Evolutionary conservation across 140 eudicot species (phyloP), one percentile per base, ranked within the genome.

Genomic region (Artemisia princeps): DNA sequence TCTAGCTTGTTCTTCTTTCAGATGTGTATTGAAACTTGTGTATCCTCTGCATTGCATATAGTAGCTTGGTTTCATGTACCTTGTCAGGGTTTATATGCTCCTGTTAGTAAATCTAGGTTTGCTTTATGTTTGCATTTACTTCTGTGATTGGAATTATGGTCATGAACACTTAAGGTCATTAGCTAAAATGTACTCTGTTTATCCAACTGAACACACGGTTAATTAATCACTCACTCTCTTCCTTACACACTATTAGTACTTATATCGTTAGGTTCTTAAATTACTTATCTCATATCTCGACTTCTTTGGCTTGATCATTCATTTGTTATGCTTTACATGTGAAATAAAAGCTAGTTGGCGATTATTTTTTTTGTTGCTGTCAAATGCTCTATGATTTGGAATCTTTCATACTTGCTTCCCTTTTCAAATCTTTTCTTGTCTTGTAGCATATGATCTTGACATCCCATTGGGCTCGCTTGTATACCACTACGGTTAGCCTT

Each of bases 331-430:
- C 33, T 26, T 26, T 62, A 15, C 67, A 15, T 61, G 15, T 62
- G 52, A 62, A 61, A 42, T 62, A 62, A 14, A 62, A 14, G 67
- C 70, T 67, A 52, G 62, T 28, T 8, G 60, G 61, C 16, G 60
- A 48, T 50, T 55, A 28, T 11, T 40, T 37, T 20, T 13, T 64
- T 37, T 23, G 57, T 26, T 55, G 57, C 16, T 55, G 56, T 30
- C 15, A 22, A 19, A 30, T 17, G 61, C 20, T 44, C 15, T 69
- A 10, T 57, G 20, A 40, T 44, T 62, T 11, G 30, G 54, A 37
- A 42, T 3, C 44, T 37, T 16, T 62, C 53, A 62, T 42, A 16
- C 67, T 40, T 42, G 14, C 11, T 40, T 15, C 4, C 67, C 17
- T 8, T 62, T 48, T 10, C 53, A 48, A 48, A 37, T 37, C 9